Evolutionary conservation across 2,329 filamentous ascomycete species (phyloP).

Genomic region (Colletotrichum caudatum): DNA sequence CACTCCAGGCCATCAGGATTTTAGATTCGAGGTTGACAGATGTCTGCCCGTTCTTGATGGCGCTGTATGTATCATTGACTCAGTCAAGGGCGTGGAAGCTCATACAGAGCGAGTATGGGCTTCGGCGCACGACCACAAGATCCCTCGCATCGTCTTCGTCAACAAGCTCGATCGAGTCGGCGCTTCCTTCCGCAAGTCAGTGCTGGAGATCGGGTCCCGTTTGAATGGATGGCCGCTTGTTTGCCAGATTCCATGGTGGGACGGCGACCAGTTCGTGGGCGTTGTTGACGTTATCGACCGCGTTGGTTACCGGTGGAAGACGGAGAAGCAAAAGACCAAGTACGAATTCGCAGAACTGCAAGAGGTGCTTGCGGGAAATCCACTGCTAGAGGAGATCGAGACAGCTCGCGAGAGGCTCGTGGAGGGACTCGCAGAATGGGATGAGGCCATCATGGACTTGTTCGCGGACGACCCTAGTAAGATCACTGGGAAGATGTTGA

Average conservation of each 20-base stretch:
- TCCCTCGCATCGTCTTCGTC: constrained; percentile 83
- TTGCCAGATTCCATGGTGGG: constrained; percentile 96
- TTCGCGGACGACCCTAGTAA: constrained; percentile 85
- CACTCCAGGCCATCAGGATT: constrained; percentile 96
- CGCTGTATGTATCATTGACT: constrained; percentile 92
- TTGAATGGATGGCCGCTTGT: constrained; percentile 88
- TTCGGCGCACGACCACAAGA: constrained; percentile 86
- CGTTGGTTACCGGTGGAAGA: constrained; percentile 78
- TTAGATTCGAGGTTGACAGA: constrained; percentile 94
- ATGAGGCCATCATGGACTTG: constrained; percentile 85
- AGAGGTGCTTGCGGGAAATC: constrained; percentile 55
- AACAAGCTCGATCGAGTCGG: constrained; percentile 85
- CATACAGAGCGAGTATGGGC: constrained; percentile 97
- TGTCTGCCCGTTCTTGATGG: constrained; percentile 90
- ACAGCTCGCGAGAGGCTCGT: constrained; percentile 82
- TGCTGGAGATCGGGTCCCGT: constrained; percentile 85
- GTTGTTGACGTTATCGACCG: constrained; percentile 86
- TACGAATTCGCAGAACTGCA: constrained; percentile 46
- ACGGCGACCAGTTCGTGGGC: constrained; percentile 82
- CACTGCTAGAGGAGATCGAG: constrained; percentile 75
- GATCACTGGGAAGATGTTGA: constrained; percentile 75
- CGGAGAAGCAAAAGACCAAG: constrained; percentile 53
- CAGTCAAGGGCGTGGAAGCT: constrained; percentile 93
- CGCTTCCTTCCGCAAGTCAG: constrained; percentile 83
- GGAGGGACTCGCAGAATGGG: constrained; percentile 87